Conservation (phyloP, 2,329 filamentous ascomycete genomes). For the Alternaria ventricosa region DNA sequence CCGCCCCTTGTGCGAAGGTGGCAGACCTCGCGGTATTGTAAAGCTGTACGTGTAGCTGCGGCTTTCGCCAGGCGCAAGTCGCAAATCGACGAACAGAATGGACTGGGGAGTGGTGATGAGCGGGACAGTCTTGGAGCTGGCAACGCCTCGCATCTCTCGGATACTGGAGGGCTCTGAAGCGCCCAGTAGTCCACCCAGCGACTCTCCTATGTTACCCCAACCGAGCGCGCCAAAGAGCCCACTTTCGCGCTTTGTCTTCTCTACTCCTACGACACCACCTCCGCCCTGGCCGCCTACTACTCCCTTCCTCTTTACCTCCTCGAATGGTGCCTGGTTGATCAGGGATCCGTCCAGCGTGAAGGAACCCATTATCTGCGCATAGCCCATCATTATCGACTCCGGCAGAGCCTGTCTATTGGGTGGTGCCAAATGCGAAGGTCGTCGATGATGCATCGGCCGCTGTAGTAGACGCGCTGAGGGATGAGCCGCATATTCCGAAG, state of each 20-base stretch:
- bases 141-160: slow-evolving; percentile 90
- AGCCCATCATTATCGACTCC: slow-evolving; percentile 96
- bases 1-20: slow-evolving; percentile 87
- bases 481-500: slow-evolving; percentile 77
- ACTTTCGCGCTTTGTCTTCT: slow-evolving; percentile 74
- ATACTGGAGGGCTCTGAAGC: slow-evolving; percentile 89
- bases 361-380: slow-evolving; percentile 89
- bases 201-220: slow-evolving; percentile 87
- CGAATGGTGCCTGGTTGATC: slow-evolving; percentile 87
- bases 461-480: slow-evolving; percentile 58
- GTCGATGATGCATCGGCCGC: slow-evolving; percentile 37
- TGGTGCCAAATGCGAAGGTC: slow-evolving; percentile 42
- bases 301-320: slow-evolving; percentile 93
- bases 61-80: slow-evolving; percentile 86
- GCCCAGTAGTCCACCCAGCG: slow-evolving; percentile 85
- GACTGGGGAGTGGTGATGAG: slow-evolving; percentile 95
- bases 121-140: slow-evolving; percentile 85
- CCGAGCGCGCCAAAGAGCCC: slow-evolving; percentile 84
- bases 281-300: slow-evolving; percentile 83
- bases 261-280: slow-evolving; percentile 83
- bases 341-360: slow-evolving; percentile 92
- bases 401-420: slow-evolving; percentile 54
- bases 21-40: slow-evolving; percentile 83
- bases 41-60: slow-evolving; percentile 87
- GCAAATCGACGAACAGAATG: slow-evolving; percentile 91